phyloP scores from a whole-genome alignment of 2,329 filamentous ascomycete species.

The Ophiocordyceps australis region DNA sequence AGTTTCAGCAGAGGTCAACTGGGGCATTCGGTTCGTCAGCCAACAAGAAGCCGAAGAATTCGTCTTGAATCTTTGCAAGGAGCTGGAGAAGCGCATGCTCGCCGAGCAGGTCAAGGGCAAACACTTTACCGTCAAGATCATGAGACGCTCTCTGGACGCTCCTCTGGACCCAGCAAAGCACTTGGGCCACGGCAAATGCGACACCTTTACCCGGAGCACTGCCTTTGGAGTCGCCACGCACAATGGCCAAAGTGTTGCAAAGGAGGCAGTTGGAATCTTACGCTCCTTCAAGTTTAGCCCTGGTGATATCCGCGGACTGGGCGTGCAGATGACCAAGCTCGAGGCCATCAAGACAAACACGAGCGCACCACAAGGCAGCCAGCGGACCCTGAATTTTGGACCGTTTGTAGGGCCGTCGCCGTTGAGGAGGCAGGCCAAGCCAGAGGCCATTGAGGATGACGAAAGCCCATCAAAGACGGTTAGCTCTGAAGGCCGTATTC shows the following conservation, averaged over 20 bases:
- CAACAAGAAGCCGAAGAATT: slow-evolving; percentile 92
- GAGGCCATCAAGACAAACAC: slow-evolving; percentile 51
- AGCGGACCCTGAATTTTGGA: slow-evolving; percentile 61
- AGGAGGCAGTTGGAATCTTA: slow-evolving; percentile 72
- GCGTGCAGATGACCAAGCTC: slow-evolving; percentile 84
- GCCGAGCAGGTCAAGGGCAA: slow-evolving; percentile 76
- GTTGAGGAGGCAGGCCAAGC: slow-evolving; percentile 18
- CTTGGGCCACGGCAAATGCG: slow-evolving; percentile 86
- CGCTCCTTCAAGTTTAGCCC: slow-evolving; percentile 70
- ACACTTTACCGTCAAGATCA: slow-evolving; percentile 86
- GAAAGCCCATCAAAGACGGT: slow-evolving; percentile 16
- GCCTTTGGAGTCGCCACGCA: slow-evolving; percentile 74
- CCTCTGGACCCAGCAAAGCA: slow-evolving; percentile 86
- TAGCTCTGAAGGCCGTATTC: slow-evolving; percentile 9
- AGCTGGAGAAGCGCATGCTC: slow-evolving; percentile 62
- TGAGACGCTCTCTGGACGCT: slow-evolving; percentile 72
- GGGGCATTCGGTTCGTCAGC: slow-evolving; percentile 88
- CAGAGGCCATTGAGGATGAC: slow-evolving; percentile 33
- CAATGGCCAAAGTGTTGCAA: slow-evolving; percentile 48
- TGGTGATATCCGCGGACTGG: slow-evolving; percentile 82
- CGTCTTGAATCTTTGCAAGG: slow-evolving; percentile 64
- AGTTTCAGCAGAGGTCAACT: slow-evolving; percentile 92
- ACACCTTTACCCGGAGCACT: slow-evolving; percentile 79
- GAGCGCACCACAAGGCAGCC: slow-evolving; percentile 51
- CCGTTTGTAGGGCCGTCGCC: slow-evolving; percentile 21